Percentiles rank a stretch among this genome's conserved stretches.
Conservation (phyloP, 2,329 filamentous ascomycete genomes). For the Clonostachys solani region DNA sequence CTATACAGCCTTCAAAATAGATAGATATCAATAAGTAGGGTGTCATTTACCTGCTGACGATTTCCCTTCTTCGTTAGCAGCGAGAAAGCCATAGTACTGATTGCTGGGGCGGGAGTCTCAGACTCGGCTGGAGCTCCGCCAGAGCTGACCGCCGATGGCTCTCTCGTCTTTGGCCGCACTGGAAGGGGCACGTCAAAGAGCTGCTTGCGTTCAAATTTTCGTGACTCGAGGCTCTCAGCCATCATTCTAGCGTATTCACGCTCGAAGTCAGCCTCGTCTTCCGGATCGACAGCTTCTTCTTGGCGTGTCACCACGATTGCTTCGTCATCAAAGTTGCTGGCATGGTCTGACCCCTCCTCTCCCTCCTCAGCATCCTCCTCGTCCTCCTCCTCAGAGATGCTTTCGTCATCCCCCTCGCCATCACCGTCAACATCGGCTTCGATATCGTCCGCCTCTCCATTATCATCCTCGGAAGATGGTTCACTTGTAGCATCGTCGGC, state of each 20-base stretch:
- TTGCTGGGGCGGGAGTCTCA: constrained; percentile 7
- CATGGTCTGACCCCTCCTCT: constrained; percentile 17
- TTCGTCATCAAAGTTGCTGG: constrained; percentile 75
- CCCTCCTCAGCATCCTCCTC: constrained; percentile 28
- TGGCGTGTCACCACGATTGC: constrained; percentile 87
- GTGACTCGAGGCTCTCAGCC: constrained; percentile 91
- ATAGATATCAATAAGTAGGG: not conserved
- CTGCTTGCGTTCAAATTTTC: constrained; percentile 92
- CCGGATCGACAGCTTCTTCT: constrained; percentile 85
- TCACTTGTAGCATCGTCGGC: constrained; percentile 69
- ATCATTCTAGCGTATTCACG: constrained; percentile 98
- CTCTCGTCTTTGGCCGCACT: constrained; percentile 69
- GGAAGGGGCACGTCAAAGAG: constrained; percentile 97
- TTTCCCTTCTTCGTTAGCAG: constrained; percentile 95
- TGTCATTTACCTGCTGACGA: constrained; percentile 69
- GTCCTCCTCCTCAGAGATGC: constrained; percentile 56
- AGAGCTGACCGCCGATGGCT: constrained; percentile 29
- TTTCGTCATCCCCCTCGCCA: constrained; percentile 46
- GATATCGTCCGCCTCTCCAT: constrained; percentile 62
- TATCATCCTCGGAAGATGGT: constrained; percentile 72
- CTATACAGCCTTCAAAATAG: not conserved
- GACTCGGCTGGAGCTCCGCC: constrained; percentile 14
- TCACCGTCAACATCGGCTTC: constrained; percentile 56
- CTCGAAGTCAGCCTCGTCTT: constrained; percentile 95
- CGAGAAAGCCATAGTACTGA: constrained; percentile 87